These are phyloP conservation scores for Epicoccum nigrum DNA, from an alignment of 2,329 filamentous ascomycete genomes.

Conservation along the genomic window DNA sequence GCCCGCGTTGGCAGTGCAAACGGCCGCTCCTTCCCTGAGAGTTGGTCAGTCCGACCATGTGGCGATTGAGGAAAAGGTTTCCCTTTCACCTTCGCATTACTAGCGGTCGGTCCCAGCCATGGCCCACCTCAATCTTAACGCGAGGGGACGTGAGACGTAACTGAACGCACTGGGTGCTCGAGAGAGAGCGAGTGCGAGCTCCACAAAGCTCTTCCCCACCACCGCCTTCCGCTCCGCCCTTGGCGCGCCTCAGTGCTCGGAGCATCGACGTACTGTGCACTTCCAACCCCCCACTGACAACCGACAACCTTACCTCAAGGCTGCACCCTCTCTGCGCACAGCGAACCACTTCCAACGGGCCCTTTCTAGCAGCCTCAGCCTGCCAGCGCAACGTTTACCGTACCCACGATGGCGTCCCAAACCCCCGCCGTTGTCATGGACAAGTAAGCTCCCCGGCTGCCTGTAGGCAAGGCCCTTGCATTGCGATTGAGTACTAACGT, in stretches of 20 bases:
- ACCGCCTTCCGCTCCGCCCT: conserved; percentile 29
- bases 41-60: conserved; percentile 9
- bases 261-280: conserved; percentile 35
- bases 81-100: no score
- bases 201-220: conserved; percentile 19
- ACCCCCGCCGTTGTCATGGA: conserved; percentile 99
- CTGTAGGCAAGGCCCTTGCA: conserved; percentile 34
- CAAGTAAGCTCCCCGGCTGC: conserved; percentile 75
- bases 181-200: not conserved
- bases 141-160: no score
- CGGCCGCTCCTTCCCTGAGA: conserved; percentile 32
- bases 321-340: conserved; percentile 31
- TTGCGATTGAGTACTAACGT: conserved; percentile 45
- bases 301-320: conserved; percentile 31
- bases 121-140: no score
- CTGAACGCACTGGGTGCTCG: no score
- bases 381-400: conserved; percentile 27
- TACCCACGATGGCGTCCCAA: conserved; percentile 84
- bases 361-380: conserved; percentile 35
- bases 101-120: no score
- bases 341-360: conserved; percentile 22
- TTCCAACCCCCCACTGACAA: conserved; percentile 37
- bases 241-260: conserved; percentile 20
- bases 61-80: no score
- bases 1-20: conserved; percentile 23